Base-by-base conservation (phyloP, 1,139 yeast species). In the Saccharomycopsis hybrid region DNA sequence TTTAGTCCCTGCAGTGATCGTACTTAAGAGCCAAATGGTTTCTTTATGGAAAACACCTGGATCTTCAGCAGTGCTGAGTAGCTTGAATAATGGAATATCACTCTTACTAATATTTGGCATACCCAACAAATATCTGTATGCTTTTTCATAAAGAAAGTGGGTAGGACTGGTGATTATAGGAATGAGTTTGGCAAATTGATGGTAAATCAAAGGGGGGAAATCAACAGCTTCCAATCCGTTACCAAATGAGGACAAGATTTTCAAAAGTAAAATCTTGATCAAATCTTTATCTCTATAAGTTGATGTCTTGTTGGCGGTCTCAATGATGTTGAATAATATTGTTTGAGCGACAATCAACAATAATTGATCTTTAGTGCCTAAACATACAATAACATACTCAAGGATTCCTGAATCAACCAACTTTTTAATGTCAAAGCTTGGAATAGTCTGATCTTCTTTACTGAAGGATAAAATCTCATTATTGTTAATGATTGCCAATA, bases 101-200 rank as follows among this genome's bases (percentile, higher is more conserved):
- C 68, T 70, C 0, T 67, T 57, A 54, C 74, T 73, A 43, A 86
- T 65, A 5, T 69, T 67, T 7, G 73, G 72, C 25, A 64, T 61
- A 46, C 65, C 65, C 35, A 84, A 67, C 7, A 85, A 70, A 69
- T 77, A 84, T 57, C 81, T 73, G 59, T 73, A 78, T 0, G 79
- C 77, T 55, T 78, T 77, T 56, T 87, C 95, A 62, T 84, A 86
- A 43, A 90, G 64, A 60, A 68, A 76, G 63, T 77, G 94, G n/a
- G 77, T 82, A 1, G 89, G 96, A 62, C 78, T 80, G 5, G 73
- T 62, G 51, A 86, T 62, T 1, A 86, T 69, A 3, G 80, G 77
- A 3, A 79, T 66, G 41, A 88, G 62, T 47, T 76, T 73, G 0
- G 87, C 70, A 59, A 82, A 56, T 65, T 76, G 57, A 64, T 60